Conservation (phyloP, 306 rosid genomes). For the Prunus mongolica region DNA sequence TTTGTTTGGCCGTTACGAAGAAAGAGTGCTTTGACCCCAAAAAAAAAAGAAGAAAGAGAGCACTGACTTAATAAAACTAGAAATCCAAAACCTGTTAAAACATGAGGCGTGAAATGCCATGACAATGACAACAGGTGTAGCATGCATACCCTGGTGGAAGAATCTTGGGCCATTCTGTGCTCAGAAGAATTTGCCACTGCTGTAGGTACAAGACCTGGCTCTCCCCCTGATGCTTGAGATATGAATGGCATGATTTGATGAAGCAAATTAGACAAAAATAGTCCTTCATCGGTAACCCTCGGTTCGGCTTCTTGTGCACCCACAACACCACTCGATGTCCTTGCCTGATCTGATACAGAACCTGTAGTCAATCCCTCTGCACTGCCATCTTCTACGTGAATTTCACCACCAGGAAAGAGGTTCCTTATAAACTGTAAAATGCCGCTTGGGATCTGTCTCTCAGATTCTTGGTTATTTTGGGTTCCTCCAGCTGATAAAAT, state of each 20-base stretch:
- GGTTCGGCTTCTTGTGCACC: constrained; percentile 60
- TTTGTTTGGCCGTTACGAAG: not conserved
- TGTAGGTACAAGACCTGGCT: constrained; percentile 20
- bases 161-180: constrained; percentile 34
- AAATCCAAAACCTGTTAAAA: not conserved
- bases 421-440: constrained; percentile 58
- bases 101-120: not conserved
- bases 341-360: constrained; percentile 41
- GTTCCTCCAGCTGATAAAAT: constrained; percentile 64
- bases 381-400: constrained; percentile 71
- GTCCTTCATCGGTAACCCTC: constrained; percentile 64
- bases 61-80: not conserved
- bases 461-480: constrained; percentile 67
- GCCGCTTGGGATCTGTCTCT: constrained; percentile 61
- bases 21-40: not conserved
- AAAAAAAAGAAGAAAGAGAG: not conserved
- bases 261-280: constrained; percentile 73
- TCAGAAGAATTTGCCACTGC: constrained; percentile 42
- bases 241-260: constrained; percentile 74
- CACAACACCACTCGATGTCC: constrained; percentile 43
- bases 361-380: constrained; percentile 45
- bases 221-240: constrained; percentile 53
- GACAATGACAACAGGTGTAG: constrained; percentile 7
- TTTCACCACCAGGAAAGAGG: constrained; percentile 86
- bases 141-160: constrained; percentile 51